A percentile compares a stretch with the other conserved stretches of the same genome.
These are phyloP conservation scores for Nakazawaea peltata DNA, from an alignment of 805 yeast species.

Conservation along the genomic window DNA sequence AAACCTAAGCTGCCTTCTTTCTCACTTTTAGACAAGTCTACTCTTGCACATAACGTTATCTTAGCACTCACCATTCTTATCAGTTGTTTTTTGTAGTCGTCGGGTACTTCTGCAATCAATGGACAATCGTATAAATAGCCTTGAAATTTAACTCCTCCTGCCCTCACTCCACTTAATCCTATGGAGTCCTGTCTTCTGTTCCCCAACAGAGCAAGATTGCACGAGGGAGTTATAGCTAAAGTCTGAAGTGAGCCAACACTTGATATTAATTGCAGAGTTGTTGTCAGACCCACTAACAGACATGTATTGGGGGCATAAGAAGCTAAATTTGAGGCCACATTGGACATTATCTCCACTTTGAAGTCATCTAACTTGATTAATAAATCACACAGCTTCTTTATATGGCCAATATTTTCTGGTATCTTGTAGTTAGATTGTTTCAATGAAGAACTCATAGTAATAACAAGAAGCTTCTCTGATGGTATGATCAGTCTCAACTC, in stretches of 20 bases:
- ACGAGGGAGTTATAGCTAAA: slow-evolving; percentile 65
- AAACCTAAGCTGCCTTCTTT: slow-evolving; percentile 46
- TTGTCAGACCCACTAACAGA: slow-evolving; percentile 60
- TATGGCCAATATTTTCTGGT: slow-evolving; percentile 10
- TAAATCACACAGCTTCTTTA: slow-evolving; percentile 38
- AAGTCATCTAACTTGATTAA: slow-evolving; percentile 37
- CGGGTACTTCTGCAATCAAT: slow-evolving; percentile 50
- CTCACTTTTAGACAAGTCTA: slow-evolving; percentile 45
- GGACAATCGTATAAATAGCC: slow-evolving; percentile 64
- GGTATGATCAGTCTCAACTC: slow-evolving; percentile 36
- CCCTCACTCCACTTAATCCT: slow-evolving; percentile 31
- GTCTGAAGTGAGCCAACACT: slow-evolving; percentile 61
- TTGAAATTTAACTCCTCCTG: slow-evolving; percentile 44
- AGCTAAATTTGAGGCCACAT: slow-evolving; percentile 48
- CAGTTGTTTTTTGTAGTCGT: slow-evolving; percentile 56
- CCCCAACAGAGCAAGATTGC: slow-evolving; percentile 79
- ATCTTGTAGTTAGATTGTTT: slow-evolving; percentile 29
- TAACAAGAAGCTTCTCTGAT: slow-evolving; percentile 60
- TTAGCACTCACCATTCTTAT: slow-evolving; percentile 76
- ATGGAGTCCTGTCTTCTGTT: slow-evolving; percentile 34
- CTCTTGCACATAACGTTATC: slow-evolving; percentile 71
- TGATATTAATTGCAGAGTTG: slow-evolving; percentile 68
- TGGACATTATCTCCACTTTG: slow-evolving; percentile 35
- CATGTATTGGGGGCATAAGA: slow-evolving; percentile 75
- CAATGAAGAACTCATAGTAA: slow-evolving; percentile 64